Conservation (phyloP, 192 early-diverging fungal species). For the Coemansia sp. region DNA sequence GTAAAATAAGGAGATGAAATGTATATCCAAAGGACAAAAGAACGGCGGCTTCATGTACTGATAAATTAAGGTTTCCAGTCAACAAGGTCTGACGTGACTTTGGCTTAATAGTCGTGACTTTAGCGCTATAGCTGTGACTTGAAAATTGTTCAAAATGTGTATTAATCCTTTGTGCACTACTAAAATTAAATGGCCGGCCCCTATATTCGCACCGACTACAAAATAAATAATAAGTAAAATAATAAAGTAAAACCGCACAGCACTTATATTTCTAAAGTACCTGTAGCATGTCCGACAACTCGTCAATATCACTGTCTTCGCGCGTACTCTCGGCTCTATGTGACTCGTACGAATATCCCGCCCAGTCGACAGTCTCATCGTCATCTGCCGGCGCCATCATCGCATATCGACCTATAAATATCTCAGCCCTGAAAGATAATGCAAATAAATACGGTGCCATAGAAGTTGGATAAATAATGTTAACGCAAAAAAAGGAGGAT, state of each 20-base stretch:
- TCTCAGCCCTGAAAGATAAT: constrained; percentile 3
- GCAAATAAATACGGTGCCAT: neutral
- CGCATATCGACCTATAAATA: constrained; percentile 3
- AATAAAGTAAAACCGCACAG: neutral
- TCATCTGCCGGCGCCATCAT: constrained; percentile 43
- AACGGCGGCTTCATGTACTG: neutral
- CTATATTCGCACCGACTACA: constrained; percentile 6
- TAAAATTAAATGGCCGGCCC: neutral
- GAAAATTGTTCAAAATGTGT: too few species aligned
- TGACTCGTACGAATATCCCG: constrained; percentile 17
- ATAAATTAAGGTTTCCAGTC: neutral
- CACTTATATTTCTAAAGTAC: neutral
- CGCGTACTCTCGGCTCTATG: too few species aligned
- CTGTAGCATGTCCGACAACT: constrained; percentile 20
- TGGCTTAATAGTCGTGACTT: neutral
- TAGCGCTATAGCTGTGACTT: too few species aligned
- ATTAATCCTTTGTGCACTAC: too few species aligned
- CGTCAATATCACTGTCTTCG: constrained; percentile 16
- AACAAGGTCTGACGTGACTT: neutral
- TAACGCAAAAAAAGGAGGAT: neutral
- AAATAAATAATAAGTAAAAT: constrained; percentile 3
- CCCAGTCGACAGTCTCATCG: constrained; percentile 33
- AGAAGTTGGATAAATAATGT: constrained; percentile 2
- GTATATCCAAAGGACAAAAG: neutral
- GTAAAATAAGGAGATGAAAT: too few species aligned